A percentile compares a stretch with the other conserved stretches of the same genome.
phyloP scores from a whole-genome alignment of 768 basidiomycete genomes.

The Saitozyma sp. region DNA sequence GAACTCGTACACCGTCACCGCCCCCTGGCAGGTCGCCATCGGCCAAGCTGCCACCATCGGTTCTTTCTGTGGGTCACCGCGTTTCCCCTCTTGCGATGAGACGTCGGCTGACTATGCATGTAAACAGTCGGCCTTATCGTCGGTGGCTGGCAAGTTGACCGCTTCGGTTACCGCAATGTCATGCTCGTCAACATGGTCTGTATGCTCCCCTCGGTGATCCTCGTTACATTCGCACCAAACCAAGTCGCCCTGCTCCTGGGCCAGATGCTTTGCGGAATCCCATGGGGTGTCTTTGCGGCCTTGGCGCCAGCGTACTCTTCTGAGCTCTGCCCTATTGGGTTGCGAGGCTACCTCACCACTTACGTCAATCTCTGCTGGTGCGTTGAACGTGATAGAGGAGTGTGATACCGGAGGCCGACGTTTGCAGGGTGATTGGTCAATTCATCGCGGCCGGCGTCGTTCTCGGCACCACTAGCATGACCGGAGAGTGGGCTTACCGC shows the following conservation, averaged over 20 bases:
- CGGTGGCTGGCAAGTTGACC: slow-evolving; percentile 52
- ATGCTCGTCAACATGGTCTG: slow-evolving; percentile 43
- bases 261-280: slow-evolving; percentile 20
- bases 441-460: background rate
- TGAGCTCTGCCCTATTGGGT: slow-evolving; percentile 31
- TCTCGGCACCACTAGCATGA: background rate
- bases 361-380: slow-evolving; percentile 33
- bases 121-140: slow-evolving; percentile 7
- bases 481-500: slow-evolving; percentile 6
- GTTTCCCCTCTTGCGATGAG: no score
- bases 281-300: slow-evolving; percentile 42
- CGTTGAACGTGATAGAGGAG: background rate
- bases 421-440: slow-evolving; percentile 25
- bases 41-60: slow-evolving; percentile 19
- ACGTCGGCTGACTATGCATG: background rate
- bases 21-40: slow-evolving; percentile 53
- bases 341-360: slow-evolving; percentile 26
- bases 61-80: slow-evolving; percentile 38
- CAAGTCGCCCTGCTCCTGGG: slow-evolving; percentile 8
- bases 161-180: slow-evolving; percentile 51
- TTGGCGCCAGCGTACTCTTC: slow-evolving; percentile 44
- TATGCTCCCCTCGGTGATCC: slow-evolving; percentile 35
- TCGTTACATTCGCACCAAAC: slow-evolving; percentile 12
- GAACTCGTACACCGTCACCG: slow-evolving; percentile 34
- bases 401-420: background rate